Conservation (phyloP, 176 grass and related monocot genomes). For the Oryza brachyantha region DNA sequence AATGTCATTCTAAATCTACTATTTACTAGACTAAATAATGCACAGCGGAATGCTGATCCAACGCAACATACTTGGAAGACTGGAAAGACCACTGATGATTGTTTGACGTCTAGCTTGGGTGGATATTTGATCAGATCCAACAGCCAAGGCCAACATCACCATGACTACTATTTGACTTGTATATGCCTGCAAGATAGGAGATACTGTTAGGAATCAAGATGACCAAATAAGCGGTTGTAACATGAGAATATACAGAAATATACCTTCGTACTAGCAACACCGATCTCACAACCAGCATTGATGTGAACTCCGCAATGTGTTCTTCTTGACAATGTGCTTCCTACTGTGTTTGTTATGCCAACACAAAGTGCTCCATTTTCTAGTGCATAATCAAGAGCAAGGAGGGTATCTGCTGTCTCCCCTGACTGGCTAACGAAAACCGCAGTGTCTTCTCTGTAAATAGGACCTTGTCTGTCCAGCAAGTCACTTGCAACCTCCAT, state of each 20-base stretch:
- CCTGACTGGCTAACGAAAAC: conserved; percentile 98
- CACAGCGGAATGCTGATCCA: background rate
- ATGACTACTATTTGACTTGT: conserved; percentile 97
- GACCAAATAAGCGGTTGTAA: background rate
- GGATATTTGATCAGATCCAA: conserved; percentile 94
- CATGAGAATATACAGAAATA: conserved; percentile 2
- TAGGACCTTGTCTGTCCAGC: conserved; percentile 77
- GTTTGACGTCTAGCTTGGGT: conserved; percentile 63
- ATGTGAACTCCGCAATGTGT: conserved; percentile 94
- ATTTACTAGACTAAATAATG: background rate
- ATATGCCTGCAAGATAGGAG: conserved; percentile 62
- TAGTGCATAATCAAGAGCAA: conserved; percentile 89
- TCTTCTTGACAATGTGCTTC: conserved; percentile 84
- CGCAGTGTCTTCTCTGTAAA: conserved; percentile 80
- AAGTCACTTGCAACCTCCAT: conserved; percentile 91
- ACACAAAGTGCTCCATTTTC: conserved; percentile 82
- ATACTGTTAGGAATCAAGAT: conserved; percentile 7
- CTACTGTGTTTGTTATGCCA: conserved; percentile 91
- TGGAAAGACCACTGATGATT: conserved; percentile 63
- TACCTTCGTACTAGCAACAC: conserved; percentile 94
- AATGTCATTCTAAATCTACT: background rate
- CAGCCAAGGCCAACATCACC: conserved; percentile 93
- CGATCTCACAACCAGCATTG: conserved; percentile 96
- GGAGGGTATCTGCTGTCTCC: conserved; percentile 92
- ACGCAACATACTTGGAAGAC: conserved; percentile 62